phyloP scores from a whole-genome alignment of 192 early-diverging fungal genomes.

The Spizellomyces punctatus region DNA sequence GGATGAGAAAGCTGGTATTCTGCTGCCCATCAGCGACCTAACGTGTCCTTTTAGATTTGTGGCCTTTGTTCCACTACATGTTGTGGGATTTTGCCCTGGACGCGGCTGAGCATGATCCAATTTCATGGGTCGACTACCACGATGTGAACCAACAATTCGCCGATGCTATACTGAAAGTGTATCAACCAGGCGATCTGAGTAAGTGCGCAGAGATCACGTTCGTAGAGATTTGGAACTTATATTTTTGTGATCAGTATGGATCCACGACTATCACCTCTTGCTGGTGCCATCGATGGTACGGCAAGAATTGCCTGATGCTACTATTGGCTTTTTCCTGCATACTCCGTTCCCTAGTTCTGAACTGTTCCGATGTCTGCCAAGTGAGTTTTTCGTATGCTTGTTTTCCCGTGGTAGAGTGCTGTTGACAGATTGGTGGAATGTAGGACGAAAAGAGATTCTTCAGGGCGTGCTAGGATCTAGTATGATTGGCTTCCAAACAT shows the following conservation, averaged over 20 bases:
- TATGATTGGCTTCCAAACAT: slow-evolving; percentile 96
- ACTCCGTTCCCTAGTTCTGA: slow-evolving; percentile 62
- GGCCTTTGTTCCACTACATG: slow-evolving; percentile 95
- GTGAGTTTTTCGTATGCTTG: slow-evolving; percentile 34
- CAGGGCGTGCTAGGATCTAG: slow-evolving; percentile 89
- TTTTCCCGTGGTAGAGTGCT: neutral
- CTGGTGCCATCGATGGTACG: slow-evolving; percentile 52
- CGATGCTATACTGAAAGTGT: slow-evolving; percentile 68
- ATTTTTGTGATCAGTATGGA: slow-evolving; percentile 44
- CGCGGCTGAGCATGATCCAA: slow-evolving; percentile 62
- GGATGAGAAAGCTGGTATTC: neutral
- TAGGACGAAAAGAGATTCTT: slow-evolving; percentile 78
- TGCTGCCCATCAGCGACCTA: neutral
- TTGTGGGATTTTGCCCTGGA: slow-evolving; percentile 76
- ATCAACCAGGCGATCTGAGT: slow-evolving; percentile 79
- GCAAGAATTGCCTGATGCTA: slow-evolving; percentile 40
- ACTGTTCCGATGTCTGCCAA: slow-evolving; percentile 61
- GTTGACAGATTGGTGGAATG: neutral
- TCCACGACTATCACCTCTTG: slow-evolving; percentile 63
- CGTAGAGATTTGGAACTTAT: no score
- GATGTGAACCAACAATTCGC: slow-evolving; percentile 81
- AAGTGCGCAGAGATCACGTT: slow-evolving; percentile 18
- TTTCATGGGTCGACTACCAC: slow-evolving; percentile 80
- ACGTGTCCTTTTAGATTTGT: slow-evolving; percentile 68
- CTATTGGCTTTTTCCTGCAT: slow-evolving; percentile 63